phyloP scores from a whole-genome alignment of 2,329 filamentous ascomycete species.

The Beauveria bassiana region DNA sequence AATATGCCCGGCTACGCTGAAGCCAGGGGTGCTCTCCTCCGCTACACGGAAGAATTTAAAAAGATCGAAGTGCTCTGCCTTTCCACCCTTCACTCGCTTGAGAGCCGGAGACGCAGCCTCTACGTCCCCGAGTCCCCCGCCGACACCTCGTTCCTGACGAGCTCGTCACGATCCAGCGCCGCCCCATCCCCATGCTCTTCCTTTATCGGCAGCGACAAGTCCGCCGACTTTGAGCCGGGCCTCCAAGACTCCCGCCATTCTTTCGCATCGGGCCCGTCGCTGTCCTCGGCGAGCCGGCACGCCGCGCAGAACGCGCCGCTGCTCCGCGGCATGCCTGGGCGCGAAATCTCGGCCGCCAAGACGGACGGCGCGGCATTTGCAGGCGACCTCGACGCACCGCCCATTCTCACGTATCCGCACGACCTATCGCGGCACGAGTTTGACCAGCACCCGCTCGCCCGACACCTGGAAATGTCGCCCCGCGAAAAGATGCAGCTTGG shows the following conservation, averaged over 20 bases:
- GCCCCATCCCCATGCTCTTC: neutral
- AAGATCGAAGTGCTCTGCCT: conserved; percentile 23
- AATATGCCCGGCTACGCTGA: conserved; percentile 23
- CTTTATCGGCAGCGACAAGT: neutral
- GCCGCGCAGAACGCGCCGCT: conserved; percentile 30
- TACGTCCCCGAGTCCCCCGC: neutral
- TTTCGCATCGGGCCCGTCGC: neutral
- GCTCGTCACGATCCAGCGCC: neutral
- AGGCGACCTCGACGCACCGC: conserved; percentile 22
- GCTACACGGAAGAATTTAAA: conserved; percentile 26
- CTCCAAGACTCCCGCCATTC: neutral
- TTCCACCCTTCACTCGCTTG: neutral
- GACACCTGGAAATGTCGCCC: conserved; percentile 21
- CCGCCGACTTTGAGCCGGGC: neutral
- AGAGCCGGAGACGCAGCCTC: neutral
- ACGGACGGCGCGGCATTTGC: conserved; percentile 29
- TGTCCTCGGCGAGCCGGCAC: conserved; percentile 2
- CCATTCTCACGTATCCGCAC: conserved; percentile 26
- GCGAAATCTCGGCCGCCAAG: conserved; percentile 30
- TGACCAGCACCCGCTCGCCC: conserved; percentile 28
- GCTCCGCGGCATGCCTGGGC: conserved; percentile 29
- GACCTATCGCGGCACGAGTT: conserved; percentile 28
- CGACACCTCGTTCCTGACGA: neutral
- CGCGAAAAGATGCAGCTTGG: conserved; percentile 24
- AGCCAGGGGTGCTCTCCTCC: conserved; percentile 21